Base-by-base conservation (phyloP, 345 rosid species). In the Durio zibethinus region DNA sequence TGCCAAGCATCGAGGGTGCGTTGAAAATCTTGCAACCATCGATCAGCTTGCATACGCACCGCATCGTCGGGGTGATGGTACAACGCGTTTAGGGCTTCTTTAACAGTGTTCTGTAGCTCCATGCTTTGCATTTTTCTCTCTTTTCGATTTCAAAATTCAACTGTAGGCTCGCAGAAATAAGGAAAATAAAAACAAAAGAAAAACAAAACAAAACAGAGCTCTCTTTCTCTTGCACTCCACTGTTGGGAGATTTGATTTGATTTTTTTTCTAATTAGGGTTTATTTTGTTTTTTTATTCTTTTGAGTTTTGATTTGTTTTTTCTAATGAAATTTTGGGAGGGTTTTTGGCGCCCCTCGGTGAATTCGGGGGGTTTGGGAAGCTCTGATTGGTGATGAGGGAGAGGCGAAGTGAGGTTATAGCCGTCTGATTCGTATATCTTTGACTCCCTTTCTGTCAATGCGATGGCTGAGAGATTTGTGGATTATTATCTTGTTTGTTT, bases 1-100 rank as follows among this genome's bases (percentile, higher is more conserved):
- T 94, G 97, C 99, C 99, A 97, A 72, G 99, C 98, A 82, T 97
- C 98, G 85, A 97, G 80, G 31, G 98, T 94, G 84, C 89, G 96
- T 77, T 97, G 98, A 82, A 97, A 94, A 63, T 83, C 88, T 79
- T 94, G 99, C 40, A 96, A 87, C 97, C 94, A 96, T 7, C 87
- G 92, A 92, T 96, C 99, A 73, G 99, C 99, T 79, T 91, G 87
- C 80, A 84, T 84, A 63, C 97, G 98, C 40, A 90, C 89, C 70
- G 83, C 80, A 80, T 92, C 99, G 76, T 97, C 98, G 27, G 98
- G 98, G 78, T 91, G 97, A 90, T 93, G 98, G 80, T 96, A 96
- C 83, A 96, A 93, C 69, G 97, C 94, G 83, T 88, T 92, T 86
- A 94, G 97, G 89, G 99, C 99, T 80, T 92, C 94, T 84, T 92